phyloP scores from a whole-genome alignment of 1,284 basidiomycete species.

The Ustilago nuda region DNA sequence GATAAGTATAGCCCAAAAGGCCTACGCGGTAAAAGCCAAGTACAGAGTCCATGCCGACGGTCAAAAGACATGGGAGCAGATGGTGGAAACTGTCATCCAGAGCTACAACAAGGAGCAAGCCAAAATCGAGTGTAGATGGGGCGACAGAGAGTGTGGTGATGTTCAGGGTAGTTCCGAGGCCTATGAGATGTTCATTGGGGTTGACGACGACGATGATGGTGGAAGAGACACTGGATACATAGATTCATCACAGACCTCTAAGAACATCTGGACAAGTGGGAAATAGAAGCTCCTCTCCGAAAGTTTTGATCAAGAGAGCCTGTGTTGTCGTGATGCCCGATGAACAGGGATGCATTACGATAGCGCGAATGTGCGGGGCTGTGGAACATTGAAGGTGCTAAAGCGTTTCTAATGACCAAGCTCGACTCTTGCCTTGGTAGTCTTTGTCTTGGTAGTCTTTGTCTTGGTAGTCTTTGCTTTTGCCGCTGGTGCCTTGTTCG shows the following conservation, averaged over 20 bases:
- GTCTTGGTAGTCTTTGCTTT: constrained; percentile 9
- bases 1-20: constrained; percentile 30
- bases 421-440: constrained; percentile 17
- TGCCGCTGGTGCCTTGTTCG: constrained; percentile 13
- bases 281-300: too few relatives aligned
- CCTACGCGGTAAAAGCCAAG: constrained; percentile 18
- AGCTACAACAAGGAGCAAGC: constrained; percentile 19
- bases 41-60: constrained; percentile 23
- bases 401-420: background rate
- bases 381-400: background rate
- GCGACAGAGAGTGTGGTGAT: constrained; percentile 54
- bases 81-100: constrained; percentile 43
- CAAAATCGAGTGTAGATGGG: constrained; percentile 45
- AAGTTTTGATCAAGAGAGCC: background rate
- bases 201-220: constrained; percentile 18
- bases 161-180: constrained; percentile 42
- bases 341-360: constrained; percentile 14
- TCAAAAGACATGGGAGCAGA: constrained; percentile 41
- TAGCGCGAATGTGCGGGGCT: background rate
- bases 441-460: constrained; percentile 22
- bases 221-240: background rate
- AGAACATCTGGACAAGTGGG: background rate
- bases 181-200: constrained; percentile 35
- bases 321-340: background rate
- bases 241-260: background rate